phyloP scores from a whole-genome alignment of 2,329 filamentous ascomycete genomes.

The Talaromyces sp. region DNA sequence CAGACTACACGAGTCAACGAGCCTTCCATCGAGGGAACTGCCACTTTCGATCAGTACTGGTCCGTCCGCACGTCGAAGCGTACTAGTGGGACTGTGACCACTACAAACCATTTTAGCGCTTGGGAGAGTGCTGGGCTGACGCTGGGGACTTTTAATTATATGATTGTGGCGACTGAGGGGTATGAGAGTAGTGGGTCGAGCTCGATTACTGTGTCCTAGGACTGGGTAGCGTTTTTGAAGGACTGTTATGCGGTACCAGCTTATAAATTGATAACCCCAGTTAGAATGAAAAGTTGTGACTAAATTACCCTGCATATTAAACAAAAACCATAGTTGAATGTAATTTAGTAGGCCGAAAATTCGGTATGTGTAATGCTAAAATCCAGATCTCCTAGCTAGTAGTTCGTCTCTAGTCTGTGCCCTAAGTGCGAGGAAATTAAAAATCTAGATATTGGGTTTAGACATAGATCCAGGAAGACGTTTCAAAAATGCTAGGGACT shows the following conservation, averaged over 20 bases:
- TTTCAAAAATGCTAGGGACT: too few species aligned
- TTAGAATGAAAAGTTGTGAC: not conserved
- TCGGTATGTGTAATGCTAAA: too few species aligned
- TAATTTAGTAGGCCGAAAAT: not conserved
- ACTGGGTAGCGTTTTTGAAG: not conserved
- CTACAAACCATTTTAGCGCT: slow-evolving; percentile 32
- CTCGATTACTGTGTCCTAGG: slow-evolving; percentile 3
- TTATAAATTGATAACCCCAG: not conserved
- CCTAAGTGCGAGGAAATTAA: too few species aligned
- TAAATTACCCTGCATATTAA: not conserved
- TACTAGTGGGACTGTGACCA: slow-evolving; percentile 30
- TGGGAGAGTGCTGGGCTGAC: slow-evolving; percentile 29
- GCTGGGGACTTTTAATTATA: slow-evolving; percentile 33
- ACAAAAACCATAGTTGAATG: not conserved
- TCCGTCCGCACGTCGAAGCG: slow-evolving; percentile 35
- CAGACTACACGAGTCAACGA: slow-evolving; percentile 30
- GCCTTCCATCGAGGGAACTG: slow-evolving; percentile 36
- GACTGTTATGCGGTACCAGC: not conserved
- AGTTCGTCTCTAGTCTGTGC: too few species aligned
- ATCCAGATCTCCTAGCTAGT: too few species aligned
- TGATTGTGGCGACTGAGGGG: slow-evolving; percentile 39
- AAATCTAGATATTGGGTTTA: too few species aligned
- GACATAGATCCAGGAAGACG: too few species aligned
- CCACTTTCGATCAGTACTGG: slow-evolving; percentile 41
- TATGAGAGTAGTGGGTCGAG: slow-evolving; percentile 7